Conservation (phyloP, 345 rosid species). For the Pelargonium nanum region DNA sequence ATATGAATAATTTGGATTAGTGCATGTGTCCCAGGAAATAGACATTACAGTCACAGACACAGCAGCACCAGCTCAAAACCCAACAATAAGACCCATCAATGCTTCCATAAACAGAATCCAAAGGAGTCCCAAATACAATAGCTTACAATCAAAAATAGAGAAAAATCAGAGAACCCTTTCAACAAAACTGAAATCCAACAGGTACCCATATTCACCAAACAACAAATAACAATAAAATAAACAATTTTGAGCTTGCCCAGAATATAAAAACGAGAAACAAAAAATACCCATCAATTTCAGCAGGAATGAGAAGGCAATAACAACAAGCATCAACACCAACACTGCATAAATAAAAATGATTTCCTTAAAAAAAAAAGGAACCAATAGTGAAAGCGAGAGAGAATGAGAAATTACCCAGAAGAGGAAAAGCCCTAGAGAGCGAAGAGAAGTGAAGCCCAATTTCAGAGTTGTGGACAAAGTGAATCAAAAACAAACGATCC, state of each 20-base stretch:
- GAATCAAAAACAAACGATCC: not conserved
- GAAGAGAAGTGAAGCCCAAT: not conserved
- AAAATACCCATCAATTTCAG: not conserved
- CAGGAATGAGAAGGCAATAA: not conserved
- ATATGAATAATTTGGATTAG: not conserved
- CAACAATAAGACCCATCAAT: no score
- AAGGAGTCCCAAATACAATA: not conserved
- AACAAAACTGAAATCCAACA: not conserved
- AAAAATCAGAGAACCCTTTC: no score
- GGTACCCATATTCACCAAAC: not conserved
- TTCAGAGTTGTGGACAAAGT: not conserved
- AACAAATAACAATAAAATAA: not conserved
- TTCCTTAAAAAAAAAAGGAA: not conserved
- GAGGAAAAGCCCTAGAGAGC: not conserved
- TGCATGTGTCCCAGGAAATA: not conserved
- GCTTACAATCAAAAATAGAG: not conserved
- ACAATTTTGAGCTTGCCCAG: not conserved
- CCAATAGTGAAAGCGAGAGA: not conserved
- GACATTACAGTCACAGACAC: no score
- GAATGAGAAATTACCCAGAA: not conserved
- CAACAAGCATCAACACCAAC: not conserved
- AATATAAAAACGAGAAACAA: not conserved
- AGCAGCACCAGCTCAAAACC: not conserved
- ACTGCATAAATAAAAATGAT: not conserved
- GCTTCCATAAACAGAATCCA: not conserved